A percentile compares a stretch with the other conserved stretches of the same genome.
Evolutionary conservation across 345 rosid genomes (phyloP).

Genomic region (Moricandia moricandioides): DNA sequence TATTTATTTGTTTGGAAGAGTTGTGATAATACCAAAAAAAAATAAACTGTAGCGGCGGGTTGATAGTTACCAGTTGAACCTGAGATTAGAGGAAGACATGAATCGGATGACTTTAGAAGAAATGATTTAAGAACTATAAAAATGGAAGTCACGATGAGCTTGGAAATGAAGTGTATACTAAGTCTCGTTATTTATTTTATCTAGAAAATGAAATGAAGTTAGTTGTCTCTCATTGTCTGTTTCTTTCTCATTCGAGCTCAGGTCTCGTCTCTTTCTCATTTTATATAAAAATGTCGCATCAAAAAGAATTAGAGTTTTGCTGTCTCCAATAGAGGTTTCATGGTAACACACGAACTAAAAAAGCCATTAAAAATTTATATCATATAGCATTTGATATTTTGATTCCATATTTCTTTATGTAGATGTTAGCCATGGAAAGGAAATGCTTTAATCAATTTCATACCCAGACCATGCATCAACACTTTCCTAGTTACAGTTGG

Average conservation of each 20-base stretch:
- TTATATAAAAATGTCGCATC: not conserved
- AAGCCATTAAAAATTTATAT: not conserved
- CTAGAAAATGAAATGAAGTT: not conserved
- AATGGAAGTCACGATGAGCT: conserved; percentile 30
- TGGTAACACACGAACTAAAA: not conserved
- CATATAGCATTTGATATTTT: not conserved
- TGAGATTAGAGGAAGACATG: conserved; percentile 27
- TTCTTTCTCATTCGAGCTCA: conserved; percentile 21
- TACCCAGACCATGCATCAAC: not conserved
- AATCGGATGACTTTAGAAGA: conserved; percentile 19
- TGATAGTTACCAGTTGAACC: not conserved
- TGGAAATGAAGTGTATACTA: not conserved
- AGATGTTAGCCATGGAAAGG: not conserved
- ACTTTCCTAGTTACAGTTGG: not conserved
- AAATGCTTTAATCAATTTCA: not conserved
- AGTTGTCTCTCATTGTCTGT: conserved; percentile 3
- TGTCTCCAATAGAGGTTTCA: not conserved
- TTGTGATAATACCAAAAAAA: not conserved
- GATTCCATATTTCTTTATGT: not conserved
- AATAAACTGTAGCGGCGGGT: not conserved
- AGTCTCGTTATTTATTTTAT: conserved; percentile 7
- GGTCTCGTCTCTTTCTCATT: conserved; percentile 12
- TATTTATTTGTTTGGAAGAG: not conserved
- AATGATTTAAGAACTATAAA: conserved; percentile 11
- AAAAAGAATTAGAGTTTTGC: not conserved